Evolutionary conservation across 495 filamentous ascomycete species (phyloP).

Genomic region (Aspergillus sparsus): DNA sequence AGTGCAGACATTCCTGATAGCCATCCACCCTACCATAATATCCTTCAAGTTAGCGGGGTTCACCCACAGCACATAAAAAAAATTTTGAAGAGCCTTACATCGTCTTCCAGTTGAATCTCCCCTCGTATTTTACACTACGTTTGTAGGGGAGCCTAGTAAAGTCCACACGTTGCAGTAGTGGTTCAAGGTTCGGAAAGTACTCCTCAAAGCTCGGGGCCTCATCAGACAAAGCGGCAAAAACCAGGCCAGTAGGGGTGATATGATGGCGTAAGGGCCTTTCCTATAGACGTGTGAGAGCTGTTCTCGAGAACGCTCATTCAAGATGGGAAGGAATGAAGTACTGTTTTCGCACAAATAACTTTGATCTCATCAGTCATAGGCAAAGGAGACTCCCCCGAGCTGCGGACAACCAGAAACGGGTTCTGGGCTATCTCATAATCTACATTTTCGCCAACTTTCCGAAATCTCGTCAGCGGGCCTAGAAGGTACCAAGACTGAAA

Average conservation of each 20-base stretch:
- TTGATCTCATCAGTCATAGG: conserved; percentile 41
- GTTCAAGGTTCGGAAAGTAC: conserved; percentile 57
- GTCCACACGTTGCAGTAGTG: conserved; percentile 52
- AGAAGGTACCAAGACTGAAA: conserved; percentile 61
- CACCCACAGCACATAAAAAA: neutral
- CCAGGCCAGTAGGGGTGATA: conserved; percentile 54
- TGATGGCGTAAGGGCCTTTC: conserved; percentile 41
- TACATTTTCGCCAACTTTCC: conserved; percentile 44
- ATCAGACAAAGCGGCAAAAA: conserved; percentile 55
- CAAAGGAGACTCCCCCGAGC: conserved; percentile 31
- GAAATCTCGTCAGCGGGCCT: conserved; percentile 60
- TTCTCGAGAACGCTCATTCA: neutral
- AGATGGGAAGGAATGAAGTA: conserved; percentile 9
- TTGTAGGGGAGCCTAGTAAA: conserved; percentile 59
- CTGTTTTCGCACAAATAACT: conserved; percentile 43
- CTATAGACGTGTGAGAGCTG: conserved; percentile 19
- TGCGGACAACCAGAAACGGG: conserved; percentile 46
- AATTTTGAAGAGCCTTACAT: conserved; percentile 41
- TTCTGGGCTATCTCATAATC: conserved; percentile 59
- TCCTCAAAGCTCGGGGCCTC: conserved; percentile 55
- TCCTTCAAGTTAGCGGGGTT: no score
- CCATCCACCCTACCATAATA: conserved; percentile 52
- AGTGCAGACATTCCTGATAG: conserved; percentile 64
- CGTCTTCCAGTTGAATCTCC: conserved; percentile 65
- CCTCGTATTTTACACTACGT: conserved; percentile 58